These are phyloP conservation scores for Aureobasidium vineae DNA, from an alignment of 2,329 filamentous ascomycete genomes.

Conservation along the genomic window DNA sequence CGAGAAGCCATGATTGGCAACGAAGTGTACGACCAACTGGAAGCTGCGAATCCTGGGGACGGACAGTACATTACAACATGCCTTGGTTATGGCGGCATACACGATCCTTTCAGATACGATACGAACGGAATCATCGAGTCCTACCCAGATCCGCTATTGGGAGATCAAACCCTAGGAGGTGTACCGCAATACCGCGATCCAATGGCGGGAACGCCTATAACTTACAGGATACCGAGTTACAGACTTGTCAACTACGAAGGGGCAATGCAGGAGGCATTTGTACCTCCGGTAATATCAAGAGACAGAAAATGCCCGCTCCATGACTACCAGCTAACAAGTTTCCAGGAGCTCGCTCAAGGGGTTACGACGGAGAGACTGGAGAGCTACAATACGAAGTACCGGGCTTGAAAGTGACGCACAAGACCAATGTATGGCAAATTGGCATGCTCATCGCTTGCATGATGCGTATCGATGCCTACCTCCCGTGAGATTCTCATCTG, in stretches of 20 bases:
- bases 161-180: not conserved
- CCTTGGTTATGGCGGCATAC: not conserved
- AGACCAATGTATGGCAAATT: conserved; percentile 12
- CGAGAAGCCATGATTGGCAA: not conserved
- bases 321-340: not conserved
- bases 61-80: not conserved
- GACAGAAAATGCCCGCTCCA: not conserved
- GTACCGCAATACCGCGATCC: not conserved
- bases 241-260: not conserved
- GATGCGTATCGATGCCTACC: not conserved
- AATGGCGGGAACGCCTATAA: not conserved
- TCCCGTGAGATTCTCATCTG: not conserved
- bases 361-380: too few species aligned
- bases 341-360: not conserved
- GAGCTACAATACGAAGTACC: not conserved
- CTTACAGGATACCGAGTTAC: not conserved
- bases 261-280: not conserved
- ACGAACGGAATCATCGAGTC: not conserved
- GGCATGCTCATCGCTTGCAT: conserved; percentile 3
- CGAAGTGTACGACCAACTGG: not conserved
- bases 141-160: not conserved
- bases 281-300: not conserved
- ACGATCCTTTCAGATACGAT: not conserved
- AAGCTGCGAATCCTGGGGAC: not conserved
- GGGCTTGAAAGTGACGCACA: not conserved